phyloP scores from a whole-genome alignment of 805 yeast genomes.

The Ogataea zsoltii region DNA sequence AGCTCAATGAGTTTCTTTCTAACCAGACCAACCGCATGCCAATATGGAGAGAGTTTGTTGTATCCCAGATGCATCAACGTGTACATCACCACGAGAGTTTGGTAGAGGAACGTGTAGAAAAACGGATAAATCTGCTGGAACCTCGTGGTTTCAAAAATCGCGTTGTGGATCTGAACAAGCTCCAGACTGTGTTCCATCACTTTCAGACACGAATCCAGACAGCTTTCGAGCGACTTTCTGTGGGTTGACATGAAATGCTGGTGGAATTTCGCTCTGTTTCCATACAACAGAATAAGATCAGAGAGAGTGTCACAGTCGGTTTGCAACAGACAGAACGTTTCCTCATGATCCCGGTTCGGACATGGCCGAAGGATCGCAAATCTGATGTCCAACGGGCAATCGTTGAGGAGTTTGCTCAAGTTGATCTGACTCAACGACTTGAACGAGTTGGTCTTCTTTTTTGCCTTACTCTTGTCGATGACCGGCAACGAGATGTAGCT shows the following conservation, averaged over 20 bases:
- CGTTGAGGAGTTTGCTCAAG: slow-evolving; percentile 23
- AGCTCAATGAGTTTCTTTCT: slow-evolving; percentile 33
- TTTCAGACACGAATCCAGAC: slow-evolving; percentile 39
- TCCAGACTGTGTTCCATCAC: slow-evolving; percentile 39
- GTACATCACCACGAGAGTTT: slow-evolving; percentile 51
- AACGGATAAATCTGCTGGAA: slow-evolving; percentile 46
- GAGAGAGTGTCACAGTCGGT: slow-evolving; percentile 40
- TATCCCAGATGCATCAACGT: slow-evolving; percentile 47
- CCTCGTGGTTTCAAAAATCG: slow-evolving; percentile 30
- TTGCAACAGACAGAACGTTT: slow-evolving; percentile 28
- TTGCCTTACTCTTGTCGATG: slow-evolving; percentile 27
- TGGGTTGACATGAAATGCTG: slow-evolving; percentile 49
- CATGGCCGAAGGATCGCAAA: slow-evolving; percentile 34
- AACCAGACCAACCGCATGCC: slow-evolving; percentile 27
- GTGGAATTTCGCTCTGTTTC: slow-evolving; percentile 51
- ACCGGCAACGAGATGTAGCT: slow-evolving; percentile 30
- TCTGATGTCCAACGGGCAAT: slow-evolving; percentile 33
- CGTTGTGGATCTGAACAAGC: slow-evolving; percentile 36
- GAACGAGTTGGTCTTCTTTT: slow-evolving; percentile 17
- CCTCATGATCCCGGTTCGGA: slow-evolving; percentile 22
- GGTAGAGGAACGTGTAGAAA: slow-evolving; percentile 49
- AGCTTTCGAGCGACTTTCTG: slow-evolving; percentile 37
- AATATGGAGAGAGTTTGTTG: slow-evolving; percentile 29
- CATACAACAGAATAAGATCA: slow-evolving; percentile 49
- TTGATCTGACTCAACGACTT: slow-evolving; percentile 23